These are phyloP conservation scores for Aphanomyces euteiches DNA, from an alignment of 352 stramenopile genomes.

Conservation along the genomic window DNA sequence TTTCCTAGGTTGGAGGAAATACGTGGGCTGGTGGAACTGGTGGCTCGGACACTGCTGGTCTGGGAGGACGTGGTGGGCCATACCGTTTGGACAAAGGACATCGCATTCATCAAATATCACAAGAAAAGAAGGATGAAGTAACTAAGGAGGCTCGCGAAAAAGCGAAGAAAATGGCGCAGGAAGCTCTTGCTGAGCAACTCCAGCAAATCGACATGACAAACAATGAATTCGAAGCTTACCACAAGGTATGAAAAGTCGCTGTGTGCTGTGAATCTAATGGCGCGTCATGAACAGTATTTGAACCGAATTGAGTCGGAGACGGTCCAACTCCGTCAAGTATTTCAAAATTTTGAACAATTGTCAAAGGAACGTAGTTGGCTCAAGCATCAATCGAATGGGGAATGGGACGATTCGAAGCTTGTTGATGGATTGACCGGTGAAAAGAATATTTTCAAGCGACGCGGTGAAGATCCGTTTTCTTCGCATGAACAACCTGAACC, in stretches of 20 bases:
- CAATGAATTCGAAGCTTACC: slow-evolving; percentile 74
- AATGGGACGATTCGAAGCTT: slow-evolving; percentile 94
- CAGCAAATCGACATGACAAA: slow-evolving; percentile 84
- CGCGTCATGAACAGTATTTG: slow-evolving; percentile 39
- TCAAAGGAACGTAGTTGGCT: slow-evolving; percentile 90
- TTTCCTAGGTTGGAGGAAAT: slow-evolving; percentile 81
- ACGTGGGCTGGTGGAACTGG: slow-evolving; percentile 92
- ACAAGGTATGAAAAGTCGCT: slow-evolving; percentile 34
- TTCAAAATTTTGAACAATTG: slow-evolving; percentile 79
- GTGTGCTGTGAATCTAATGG: not conserved
- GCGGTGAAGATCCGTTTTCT: slow-evolving; percentile 58
- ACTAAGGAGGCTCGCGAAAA: slow-evolving; percentile 70
- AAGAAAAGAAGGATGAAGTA: slow-evolving; percentile 92
- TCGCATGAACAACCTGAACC: slow-evolving; percentile 38
- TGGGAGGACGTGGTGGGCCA: slow-evolving; percentile 92
- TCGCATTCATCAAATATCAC: slow-evolving; percentile 90
- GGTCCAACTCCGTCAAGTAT: slow-evolving; percentile 64
- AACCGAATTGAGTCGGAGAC: slow-evolving; percentile 71
- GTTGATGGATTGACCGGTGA: slow-evolving; percentile 92
- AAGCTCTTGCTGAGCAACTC: slow-evolving; percentile 63
- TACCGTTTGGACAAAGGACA: slow-evolving; percentile 94
- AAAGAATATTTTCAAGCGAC: slow-evolving; percentile 90
- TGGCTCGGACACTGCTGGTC: slow-evolving; percentile 88
- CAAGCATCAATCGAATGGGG: slow-evolving; percentile 89
- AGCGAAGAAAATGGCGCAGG: slow-evolving; percentile 65